Evolutionary conservation across 768 basidiomycete genomes (phyloP).

Genomic region (Fomitopsis pulvina): DNA sequence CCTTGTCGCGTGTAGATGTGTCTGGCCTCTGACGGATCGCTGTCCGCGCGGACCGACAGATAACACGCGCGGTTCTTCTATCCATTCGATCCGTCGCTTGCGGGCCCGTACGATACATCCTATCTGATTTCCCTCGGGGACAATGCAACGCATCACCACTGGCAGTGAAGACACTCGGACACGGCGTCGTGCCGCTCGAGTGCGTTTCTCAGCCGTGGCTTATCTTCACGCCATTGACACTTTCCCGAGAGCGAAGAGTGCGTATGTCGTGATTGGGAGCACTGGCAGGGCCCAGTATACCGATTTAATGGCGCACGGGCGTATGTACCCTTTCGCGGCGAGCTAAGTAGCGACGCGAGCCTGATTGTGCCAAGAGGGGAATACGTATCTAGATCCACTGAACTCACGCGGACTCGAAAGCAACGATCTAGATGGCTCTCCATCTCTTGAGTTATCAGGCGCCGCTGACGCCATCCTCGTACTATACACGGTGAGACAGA

Average conservation of each 20-base stretch:
- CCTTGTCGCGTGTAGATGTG: too few species aligned
- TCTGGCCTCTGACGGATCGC: too few species aligned
- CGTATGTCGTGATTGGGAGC: too few species aligned
- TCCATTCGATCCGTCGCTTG: background rate
- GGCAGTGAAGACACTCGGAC: background rate
- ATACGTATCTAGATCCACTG: background rate
- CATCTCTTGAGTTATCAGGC: background rate
- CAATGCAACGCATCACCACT: background rate
- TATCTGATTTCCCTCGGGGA: background rate
- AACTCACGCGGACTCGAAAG: background rate
- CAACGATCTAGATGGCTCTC: background rate
- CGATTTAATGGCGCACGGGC: too few species aligned
- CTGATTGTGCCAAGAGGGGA: background rate
- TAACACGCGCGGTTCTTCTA: too few species aligned
- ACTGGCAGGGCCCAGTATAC: too few species aligned
- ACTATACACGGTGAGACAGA: background rate
- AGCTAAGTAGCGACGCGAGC: background rate
- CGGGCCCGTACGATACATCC: too few species aligned
- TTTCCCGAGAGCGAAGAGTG: too few species aligned
- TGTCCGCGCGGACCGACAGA: too few species aligned
- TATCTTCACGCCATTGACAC: too few species aligned
- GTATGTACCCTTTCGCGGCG: background rate
- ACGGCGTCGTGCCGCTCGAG: too few species aligned
- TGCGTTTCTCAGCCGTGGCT: too few species aligned
- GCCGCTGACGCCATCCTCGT: slow-evolving; percentile 2